A percentile compares a stretch with the other conserved stretches of the same genome.
Conservation (phyloP, 352 stramenopile genomes). For the Chrysophaeum taylorii region DNA sequence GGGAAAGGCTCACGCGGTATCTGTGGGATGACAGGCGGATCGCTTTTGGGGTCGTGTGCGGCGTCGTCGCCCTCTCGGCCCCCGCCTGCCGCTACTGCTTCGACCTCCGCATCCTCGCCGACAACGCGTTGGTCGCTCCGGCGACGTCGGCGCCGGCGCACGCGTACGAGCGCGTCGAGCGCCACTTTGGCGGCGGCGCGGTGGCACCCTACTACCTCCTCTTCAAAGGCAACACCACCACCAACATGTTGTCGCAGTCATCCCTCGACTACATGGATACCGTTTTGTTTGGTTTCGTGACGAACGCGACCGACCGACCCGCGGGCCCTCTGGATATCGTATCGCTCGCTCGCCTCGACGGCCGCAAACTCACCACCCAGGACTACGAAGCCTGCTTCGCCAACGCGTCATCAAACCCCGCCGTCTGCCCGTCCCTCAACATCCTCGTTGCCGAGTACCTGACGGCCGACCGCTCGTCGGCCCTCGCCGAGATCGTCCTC, state of each 20-base stretch:
- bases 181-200: slow-evolving; percentile 19
- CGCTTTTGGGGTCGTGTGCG: background rate
- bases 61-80: slow-evolving; percentile 5
- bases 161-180: slow-evolving; percentile 7
- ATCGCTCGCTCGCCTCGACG: background rate
- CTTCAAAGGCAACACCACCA: no score
- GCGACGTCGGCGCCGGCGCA: background rate
- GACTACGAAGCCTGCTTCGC: background rate
- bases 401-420: background rate
- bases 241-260: no score
- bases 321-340: no score
- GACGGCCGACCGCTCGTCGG: no score
- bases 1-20: background rate
- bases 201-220: slow-evolving; percentile 20
- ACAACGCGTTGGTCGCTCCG: slow-evolving; percentile 4
- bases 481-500: no score
- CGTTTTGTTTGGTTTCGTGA: no score
- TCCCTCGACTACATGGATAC: no score
- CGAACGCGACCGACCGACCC: no score
- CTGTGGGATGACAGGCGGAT: slow-evolving; percentile 9
- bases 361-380: background rate
- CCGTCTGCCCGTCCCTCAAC: background rate
- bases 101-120: background rate
- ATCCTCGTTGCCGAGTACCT: background rate
- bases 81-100: slow-evolving; percentile 9